Conservation (phyloP, 306 rosid genomes). For the Parietaria judaica region DNA sequence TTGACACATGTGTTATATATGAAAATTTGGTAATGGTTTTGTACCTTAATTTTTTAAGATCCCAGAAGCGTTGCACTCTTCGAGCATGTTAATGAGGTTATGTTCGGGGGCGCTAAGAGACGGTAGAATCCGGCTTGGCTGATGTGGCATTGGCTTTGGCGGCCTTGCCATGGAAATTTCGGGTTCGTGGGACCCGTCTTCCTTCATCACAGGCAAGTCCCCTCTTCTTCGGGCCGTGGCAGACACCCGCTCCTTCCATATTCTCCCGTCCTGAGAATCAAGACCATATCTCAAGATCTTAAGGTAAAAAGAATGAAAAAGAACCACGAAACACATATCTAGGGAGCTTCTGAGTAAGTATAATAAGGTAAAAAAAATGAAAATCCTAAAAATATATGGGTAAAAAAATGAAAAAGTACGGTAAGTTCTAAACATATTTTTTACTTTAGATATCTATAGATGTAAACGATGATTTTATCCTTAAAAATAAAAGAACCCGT, state of each 20-base stretch:
- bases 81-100: slow-evolving; percentile 68
- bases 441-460: too few relatives aligned
- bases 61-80: slow-evolving; percentile 79
- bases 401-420: too few relatives aligned
- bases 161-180: slow-evolving; percentile 28
- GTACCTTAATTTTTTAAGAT: slow-evolving; percentile 35
- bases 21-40: slow-evolving; percentile 6
- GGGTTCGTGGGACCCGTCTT: slow-evolving; percentile 39
- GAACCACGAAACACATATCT: too few relatives aligned
- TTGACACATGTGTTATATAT: slow-evolving; percentile 7
- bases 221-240: slow-evolving; percentile 60
- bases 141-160: slow-evolving; percentile 42
- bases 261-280: slow-evolving; percentile 67
- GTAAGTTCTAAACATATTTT: too few relatives aligned
- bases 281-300: too few relatives aligned
- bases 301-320: too few relatives aligned
- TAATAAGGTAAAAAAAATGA: too few relatives aligned
- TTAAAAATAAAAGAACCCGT: too few relatives aligned
- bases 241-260: slow-evolving; percentile 90
- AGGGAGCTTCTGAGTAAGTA: too few relatives aligned
- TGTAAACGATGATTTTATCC: too few relatives aligned
- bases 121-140: slow-evolving; percentile 65
- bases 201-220: slow-evolving; percentile 75
- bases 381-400: too few relatives aligned
- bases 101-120: slow-evolving; percentile 94